These are phyloP conservation scores for Aspergillus sp. DNA, from an alignment of 2,329 filamentous ascomycete species.

Conservation along the genomic window DNA sequence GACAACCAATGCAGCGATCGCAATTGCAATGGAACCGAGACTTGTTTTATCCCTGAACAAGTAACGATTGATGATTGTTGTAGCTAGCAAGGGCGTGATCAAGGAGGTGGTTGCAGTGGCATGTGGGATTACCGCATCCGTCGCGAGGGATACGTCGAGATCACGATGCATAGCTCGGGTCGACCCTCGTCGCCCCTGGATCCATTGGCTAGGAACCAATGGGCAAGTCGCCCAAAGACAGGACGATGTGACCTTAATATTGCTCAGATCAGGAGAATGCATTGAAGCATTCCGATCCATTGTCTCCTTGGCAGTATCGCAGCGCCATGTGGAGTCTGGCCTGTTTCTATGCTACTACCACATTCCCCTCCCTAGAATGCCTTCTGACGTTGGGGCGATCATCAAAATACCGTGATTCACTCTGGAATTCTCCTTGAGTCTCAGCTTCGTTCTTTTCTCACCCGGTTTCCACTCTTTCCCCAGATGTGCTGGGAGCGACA, in stretches of 20 bases:
- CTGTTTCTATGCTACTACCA: slow-evolving; percentile 7
- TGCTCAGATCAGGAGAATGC: not conserved
- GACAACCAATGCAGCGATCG: slow-evolving; percentile 36
- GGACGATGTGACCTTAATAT: slow-evolving; percentile 2
- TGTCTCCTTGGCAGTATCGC: not conserved
- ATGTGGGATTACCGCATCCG: slow-evolving; percentile 10
- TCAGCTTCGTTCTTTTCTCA: not conserved
- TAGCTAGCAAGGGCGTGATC: not conserved
- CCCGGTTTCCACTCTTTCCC: not conserved
- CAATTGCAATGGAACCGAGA: slow-evolving; percentile 30
- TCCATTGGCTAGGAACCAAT: slow-evolving; percentile 1
- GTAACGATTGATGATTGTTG: not conserved
- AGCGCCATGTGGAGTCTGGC: not conserved
- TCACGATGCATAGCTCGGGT: not conserved
- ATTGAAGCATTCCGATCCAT: not conserved
- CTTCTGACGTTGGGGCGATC: not conserved
- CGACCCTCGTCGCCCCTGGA: not conserved
- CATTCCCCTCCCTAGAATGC: slow-evolving; percentile 12
- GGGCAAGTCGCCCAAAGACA: too few relatives aligned
- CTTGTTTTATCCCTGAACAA: not conserved
- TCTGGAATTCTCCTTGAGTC: not conserved
- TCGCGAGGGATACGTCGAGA: not conserved
- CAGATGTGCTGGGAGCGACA: not conserved
- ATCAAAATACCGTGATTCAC: not conserved
- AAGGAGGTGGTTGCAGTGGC: not conserved